Evolutionary conservation across 371 early-diverging fungal species (phyloP).

Genomic region (Lichtheimia ornata): DNA sequence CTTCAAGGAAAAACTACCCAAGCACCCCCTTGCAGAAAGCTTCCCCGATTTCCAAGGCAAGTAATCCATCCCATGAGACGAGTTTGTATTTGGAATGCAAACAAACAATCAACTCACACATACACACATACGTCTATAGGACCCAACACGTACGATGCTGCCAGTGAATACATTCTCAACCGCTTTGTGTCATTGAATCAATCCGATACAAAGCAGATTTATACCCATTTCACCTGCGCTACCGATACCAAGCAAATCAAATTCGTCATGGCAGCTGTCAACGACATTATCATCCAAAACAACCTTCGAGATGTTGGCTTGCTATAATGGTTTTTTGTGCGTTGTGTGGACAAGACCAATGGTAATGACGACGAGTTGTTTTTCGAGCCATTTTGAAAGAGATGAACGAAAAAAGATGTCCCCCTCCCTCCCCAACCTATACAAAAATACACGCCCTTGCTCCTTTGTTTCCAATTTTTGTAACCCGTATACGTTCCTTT

Average conservation of each 20-base stretch:
- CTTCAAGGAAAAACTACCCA: constrained; percentile 86
- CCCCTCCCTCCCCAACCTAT: too few relatives aligned
- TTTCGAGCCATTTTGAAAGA: too few relatives aligned
- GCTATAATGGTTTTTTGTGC: constrained; percentile 37
- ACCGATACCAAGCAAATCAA: constrained; percentile 86
- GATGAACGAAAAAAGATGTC: too few relatives aligned
- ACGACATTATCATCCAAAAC: constrained; percentile 67
- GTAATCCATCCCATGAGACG: too few relatives aligned
- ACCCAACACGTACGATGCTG: constrained; percentile 25
- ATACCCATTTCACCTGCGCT: constrained; percentile 92
- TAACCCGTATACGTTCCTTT: too few relatives aligned
- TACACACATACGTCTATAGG: constrained; percentile 3
- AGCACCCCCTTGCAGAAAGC: constrained; percentile 65
- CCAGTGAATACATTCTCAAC: constrained; percentile 50
- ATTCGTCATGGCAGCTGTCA: constrained; percentile 67
- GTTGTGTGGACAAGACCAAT: too few relatives aligned
- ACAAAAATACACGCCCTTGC: too few relatives aligned
- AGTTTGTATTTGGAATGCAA: too few relatives aligned
- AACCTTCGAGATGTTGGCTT: constrained; percentile 62
- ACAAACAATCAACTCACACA: neutral
- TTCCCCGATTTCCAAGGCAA: constrained; percentile 84
- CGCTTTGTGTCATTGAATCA: constrained; percentile 81
- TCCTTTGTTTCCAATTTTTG: too few relatives aligned
- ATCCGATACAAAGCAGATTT: constrained; percentile 75
- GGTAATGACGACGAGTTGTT: too few relatives aligned